Evolutionary conservation across 306 rosid species (phyloP), one percentile per base, ranked within the genome.

Genomic region (Cucurbita ficifolia): DNA sequence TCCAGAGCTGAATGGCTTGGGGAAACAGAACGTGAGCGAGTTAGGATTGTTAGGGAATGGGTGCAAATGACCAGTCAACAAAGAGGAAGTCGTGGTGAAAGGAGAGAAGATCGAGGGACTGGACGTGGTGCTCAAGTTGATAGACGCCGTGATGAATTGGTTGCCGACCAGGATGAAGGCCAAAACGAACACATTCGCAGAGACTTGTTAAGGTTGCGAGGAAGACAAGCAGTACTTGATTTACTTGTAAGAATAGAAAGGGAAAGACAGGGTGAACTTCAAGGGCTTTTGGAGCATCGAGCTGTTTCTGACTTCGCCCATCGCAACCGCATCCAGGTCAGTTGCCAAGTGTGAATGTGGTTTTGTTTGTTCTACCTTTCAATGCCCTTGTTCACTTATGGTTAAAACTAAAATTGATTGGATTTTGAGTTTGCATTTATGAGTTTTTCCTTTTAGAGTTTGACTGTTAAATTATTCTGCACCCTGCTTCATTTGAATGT

Each of bases 1-100:
- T 92, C 75, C 61, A 82, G 99, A 75, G 89, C 91, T 60, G 99
- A 95, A 74, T 95, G 99, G 99, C 99, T 95, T 76, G 99, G 99
- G 64, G 99, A 95, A 87, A 89, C 97, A n/a, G 99, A 95, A 84
- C 96, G 99, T 40, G 99, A 89, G 80, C 88, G 99, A 86, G 99
- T 95, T 75, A 91, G 99, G 84, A 88, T 86, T 78, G 97, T 88
- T 56, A 87, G 99, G 84, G 99, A 95, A 81, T 91, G 99, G 97
- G 99, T 95, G 77, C 99, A 91, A 83, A 95, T 87, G 97, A 86
- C 91, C 57, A 91, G 96, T 82, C 97, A 95, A 83, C 96, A 91
- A 77, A 86, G 99, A 85, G 96, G 90, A 77, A 82, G 91, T 29
- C 96, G 99, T 50, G 92, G 96, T 63, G 83, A 86, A 78, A 83